Base-by-base conservation (phyloP, 2,329 filamentous ascomycete species). In the Pseudopyricularia cyperi region DNA sequence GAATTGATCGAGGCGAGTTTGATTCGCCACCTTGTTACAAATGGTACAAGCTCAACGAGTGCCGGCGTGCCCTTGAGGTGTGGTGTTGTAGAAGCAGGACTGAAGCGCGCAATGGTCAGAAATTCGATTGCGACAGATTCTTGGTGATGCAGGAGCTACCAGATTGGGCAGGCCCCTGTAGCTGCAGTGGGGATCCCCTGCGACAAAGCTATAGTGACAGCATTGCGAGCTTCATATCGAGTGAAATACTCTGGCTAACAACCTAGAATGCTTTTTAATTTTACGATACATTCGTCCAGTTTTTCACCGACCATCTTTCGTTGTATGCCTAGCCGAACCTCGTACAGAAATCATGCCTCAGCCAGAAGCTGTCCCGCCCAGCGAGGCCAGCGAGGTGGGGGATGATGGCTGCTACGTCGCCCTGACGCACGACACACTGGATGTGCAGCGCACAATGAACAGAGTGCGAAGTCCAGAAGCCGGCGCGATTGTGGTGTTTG, bases 401-500 rank as follows among this genome's bases (percentile, higher is more conserved):
- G 49, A 51, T 33, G 70, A 72, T 11, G 66, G 64, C 47, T 81
- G 83, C 63, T 79, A 82, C 64, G 84, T 89, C 39, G 80, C 79
- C 50, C 73, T 94, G 8, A 89, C 86, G 3, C 69, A 80, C 55
- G 67, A 77, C 34, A 65, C 71, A 42, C 76, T 93, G 54, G 72
- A 82, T 61, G 68, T 75, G 19, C 69, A 74, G 19, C 60, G 71
- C 5, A 70, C 78, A 30, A 83, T 89, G 66, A 71, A 82, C 57
- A 75, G 72, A 47, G 86, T 93, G 22, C 82, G 85, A 57, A 87
- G 79, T 59, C 82, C 84, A 19, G 76, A 81, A 59, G 85, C 86
- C 11, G 86, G 86, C 6, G 86, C 86, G 12, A 84, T 89, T 48
- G 85, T 90, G 9, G 61, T 89, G 33, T 90, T 90, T 63, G 82